Evolutionary conservation across 1,139 yeast genomes (phyloP).

Genomic region (Geotrichum citri-aurantii): DNA sequence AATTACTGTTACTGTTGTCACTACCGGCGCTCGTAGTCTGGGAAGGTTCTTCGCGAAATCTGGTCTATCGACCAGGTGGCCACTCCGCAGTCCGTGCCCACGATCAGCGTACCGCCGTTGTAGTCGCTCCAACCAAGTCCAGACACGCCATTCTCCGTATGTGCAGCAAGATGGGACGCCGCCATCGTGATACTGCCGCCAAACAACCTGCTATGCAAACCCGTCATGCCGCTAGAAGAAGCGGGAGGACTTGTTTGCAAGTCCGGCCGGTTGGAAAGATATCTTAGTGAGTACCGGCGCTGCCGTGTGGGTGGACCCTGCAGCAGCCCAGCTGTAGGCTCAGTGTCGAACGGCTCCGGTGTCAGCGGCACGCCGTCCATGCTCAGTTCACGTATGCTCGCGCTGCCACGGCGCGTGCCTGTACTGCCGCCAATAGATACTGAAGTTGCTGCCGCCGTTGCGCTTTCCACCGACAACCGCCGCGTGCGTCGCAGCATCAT

Average conservation of each 20-base stretch:
- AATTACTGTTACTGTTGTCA: too few relatives aligned
- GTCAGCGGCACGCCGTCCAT: conserved; percentile 14
- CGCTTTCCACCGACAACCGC: background rate
- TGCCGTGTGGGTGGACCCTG: background rate
- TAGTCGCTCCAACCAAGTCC: conserved; percentile 36
- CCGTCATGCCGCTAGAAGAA: background rate
- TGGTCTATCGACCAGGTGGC: conserved; percentile 34
- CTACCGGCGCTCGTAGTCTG: conserved; percentile 22
- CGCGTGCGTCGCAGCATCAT: background rate
- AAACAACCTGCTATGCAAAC: background rate
- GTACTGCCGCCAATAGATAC: background rate
- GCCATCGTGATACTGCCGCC: background rate
- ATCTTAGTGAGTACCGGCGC: conserved; percentile 8
- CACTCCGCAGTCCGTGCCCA: conserved; percentile 37
- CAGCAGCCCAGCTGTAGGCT: background rate
- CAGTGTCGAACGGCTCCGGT: background rate
- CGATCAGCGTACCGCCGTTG: conserved; percentile 35
- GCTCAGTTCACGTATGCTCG: conserved; percentile 11
- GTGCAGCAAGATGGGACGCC: conserved; percentile 11
- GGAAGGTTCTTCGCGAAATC: conserved; percentile 31
- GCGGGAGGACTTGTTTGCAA: background rate
- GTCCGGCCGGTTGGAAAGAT: background rate
- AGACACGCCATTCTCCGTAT: conserved; percentile 32
- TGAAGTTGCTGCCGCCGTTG: background rate
- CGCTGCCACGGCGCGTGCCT: background rate